Evolutionary conservation across 805 yeast genomes (phyloP).

Genomic region (Kodamaea leandrae): DNA sequence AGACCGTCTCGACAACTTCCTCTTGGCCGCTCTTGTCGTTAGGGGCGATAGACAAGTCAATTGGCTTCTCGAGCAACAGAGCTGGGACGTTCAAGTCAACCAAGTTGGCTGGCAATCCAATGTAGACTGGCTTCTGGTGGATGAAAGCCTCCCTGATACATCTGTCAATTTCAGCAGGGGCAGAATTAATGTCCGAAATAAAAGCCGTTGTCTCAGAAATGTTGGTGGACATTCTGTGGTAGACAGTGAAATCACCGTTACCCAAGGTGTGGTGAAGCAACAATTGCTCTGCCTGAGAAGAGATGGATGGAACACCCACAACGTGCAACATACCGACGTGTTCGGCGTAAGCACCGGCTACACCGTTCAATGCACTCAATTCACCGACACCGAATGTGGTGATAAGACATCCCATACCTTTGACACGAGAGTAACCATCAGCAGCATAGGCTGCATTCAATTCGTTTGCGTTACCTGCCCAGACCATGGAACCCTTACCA

Average conservation of each 20-base stretch:
- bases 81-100: slow-evolving; percentile 34
- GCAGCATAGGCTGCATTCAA: slow-evolving; percentile 29
- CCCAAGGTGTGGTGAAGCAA: slow-evolving; percentile 44
- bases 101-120: slow-evolving; percentile 36
- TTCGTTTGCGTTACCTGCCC: slow-evolving; percentile 39
- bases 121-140: slow-evolving; percentile 34
- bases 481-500: slow-evolving; percentile 23
- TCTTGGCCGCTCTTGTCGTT: slow-evolving; percentile 33
- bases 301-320: slow-evolving; percentile 34
- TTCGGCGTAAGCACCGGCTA: slow-evolving; percentile 36
- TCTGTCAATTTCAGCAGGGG: slow-evolving; percentile 33
- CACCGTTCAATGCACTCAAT: slow-evolving; percentile 35
- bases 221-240: slow-evolving; percentile 34
- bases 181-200: slow-evolving; percentile 25
- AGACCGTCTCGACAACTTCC: slow-evolving; percentile 28
- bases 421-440: slow-evolving; percentile 26
- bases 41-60: slow-evolving; percentile 26
- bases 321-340: slow-evolving; percentile 36
- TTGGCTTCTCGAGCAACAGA: slow-evolving; percentile 25
- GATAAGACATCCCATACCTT: slow-evolving; percentile 29
- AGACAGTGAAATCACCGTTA: slow-evolving; percentile 42
- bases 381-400: slow-evolving; percentile 39
- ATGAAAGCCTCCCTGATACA: slow-evolving; percentile 32
- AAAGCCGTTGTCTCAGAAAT: slow-evolving; percentile 32
- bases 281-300: slow-evolving; percentile 36